Base-by-base conservation (phyloP, 306 rosid genomes). In the Citrullus colocynthis region DNA sequence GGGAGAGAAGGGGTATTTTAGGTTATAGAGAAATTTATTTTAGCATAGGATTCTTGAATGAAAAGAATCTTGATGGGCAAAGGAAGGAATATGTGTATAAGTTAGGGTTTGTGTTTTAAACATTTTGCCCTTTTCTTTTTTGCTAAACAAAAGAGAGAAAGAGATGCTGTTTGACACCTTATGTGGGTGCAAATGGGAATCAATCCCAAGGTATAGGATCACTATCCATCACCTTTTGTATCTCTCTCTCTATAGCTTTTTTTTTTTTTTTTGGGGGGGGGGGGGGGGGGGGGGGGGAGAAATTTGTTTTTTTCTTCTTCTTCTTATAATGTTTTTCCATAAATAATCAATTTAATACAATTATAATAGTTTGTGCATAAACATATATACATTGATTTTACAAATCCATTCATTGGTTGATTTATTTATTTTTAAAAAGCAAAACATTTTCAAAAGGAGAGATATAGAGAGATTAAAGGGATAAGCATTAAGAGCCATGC, bases 1-100 rank as follows among this genome's bases (percentile, higher is more conserved):
- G 51, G 3, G 51, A 45, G 51, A 45, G 51, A 45, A 49, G 1
- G 58, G 8, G 34, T 3, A 30, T 21, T 18, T 69, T 69, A 21
- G 52, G 74, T 42, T 3, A 32, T 1, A 41, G 7, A 18, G 21
- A 80, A 81, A 84, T 48, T 3, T 48, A 4, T 12, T 12, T 48
- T 48, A 80, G 85, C 91, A 91, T 87, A 78, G 93, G 96, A 91
- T 91, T 87, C 91, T 87, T 91, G 78, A 39, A 41, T 67, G 74
- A 41, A 41, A 67, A 67, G 74, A 71, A 71, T 45, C 20, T 48
- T 71, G 41, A 67, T 67, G 76, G 58, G 69, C 11, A 74, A 71
- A 58, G 41, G 28, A 77, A 10, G 21, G 37, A 58, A 79, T 80
- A 74, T 71, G 81, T 70, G 79, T 78, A 57, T 67, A 54, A 76